Base-by-base conservation (phyloP, 345 rosid species). In the Syzygium grande region DNA sequence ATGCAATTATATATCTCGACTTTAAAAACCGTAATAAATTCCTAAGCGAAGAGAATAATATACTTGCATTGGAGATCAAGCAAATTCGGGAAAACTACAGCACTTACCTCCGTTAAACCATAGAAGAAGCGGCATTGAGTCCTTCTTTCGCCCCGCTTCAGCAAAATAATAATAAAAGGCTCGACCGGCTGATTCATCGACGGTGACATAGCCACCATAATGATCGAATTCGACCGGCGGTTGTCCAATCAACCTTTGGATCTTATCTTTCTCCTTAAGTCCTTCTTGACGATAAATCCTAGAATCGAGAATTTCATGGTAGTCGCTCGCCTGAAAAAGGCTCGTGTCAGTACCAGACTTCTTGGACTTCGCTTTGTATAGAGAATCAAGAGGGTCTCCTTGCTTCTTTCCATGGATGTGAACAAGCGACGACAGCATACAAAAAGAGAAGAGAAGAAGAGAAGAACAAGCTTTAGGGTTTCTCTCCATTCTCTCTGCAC, bases 61-160 rank as follows among this genome's bases (percentile, higher is more conserved):
- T 16, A 29, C 46, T 38, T 30, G n/a, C 61, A 9, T 84, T 30
- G n/a, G 86, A 84, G 49, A 23, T 23, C 3, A 41, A 84, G 27
- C 4, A 2, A 73, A 73, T 19, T 38, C 38, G 46, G n/a, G 23
- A 84, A 56, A 84, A 10, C 21, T 29, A 12, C 16, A 22, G n/a
- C 58, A 52, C 49, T 9, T 49, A 97, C 98, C 98, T 88, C 99
- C 99, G 78, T 97, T 97, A 43, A 97, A 94, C 99, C 99, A 96
- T 46, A 96, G 94, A 92, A 97, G 94, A 88, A 97, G 95, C 86
- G 98, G 97, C 89, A 92, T 80, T 21, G 95, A 87, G 21, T 89
- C 88, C 85, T 91, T 88, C n/a, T 90, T 85, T 53, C 88, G 85
- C 16, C 46, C 89, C 11, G 97, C 93, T 87, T 97, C 99, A 2